phyloP scores from a whole-genome alignment of 495 filamentous ascomycete species.

The Entonaema liquescens region DNA sequence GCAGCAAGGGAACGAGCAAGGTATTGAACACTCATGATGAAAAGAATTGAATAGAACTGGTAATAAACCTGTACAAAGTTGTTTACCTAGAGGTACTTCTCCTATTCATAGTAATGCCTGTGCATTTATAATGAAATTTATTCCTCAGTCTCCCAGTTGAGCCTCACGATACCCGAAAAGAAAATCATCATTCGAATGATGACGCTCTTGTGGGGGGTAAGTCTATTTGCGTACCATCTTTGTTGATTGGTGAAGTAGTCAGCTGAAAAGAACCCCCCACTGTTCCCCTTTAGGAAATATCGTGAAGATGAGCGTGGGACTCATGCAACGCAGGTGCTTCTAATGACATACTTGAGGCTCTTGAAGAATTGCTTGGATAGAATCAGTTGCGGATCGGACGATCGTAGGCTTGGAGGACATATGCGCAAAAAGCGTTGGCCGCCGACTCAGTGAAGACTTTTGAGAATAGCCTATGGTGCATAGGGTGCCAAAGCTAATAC shows the following conservation, averaged over 20 bases:
- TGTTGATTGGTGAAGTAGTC: slow-evolving; percentile 14
- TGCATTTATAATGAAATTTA: slow-evolving; percentile 11
- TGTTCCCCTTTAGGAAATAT: slow-evolving; percentile 10
- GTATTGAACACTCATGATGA: slow-evolving; percentile 31
- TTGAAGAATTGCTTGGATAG: background rate
- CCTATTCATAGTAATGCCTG: background rate
- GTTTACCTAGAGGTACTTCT: background rate
- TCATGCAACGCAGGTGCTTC: slow-evolving; percentile 18
- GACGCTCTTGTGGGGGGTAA: slow-evolving; percentile 23
- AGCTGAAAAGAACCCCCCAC: slow-evolving; percentile 10
- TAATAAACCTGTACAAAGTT: background rate
- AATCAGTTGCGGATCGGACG: slow-evolving; percentile 3
- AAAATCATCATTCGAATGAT: background rate
- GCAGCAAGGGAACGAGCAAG: slow-evolving; percentile 31
- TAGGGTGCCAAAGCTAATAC: slow-evolving; percentile 1
- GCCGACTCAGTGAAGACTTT: background rate
- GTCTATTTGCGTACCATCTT: slow-evolving; percentile 12
- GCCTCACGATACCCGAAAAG: background rate
- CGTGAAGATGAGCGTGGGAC: slow-evolving; percentile 21
- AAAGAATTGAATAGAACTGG: background rate
- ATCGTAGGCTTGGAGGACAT: background rate
- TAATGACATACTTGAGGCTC: background rate
- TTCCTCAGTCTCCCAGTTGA: background rate
- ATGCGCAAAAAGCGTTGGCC: background rate
- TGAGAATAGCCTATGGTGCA: slow-evolving; percentile 8